phyloP scores from a whole-genome alignment of 2,329 filamentous ascomycete genomes.

The Xylaria sp. region DNA sequence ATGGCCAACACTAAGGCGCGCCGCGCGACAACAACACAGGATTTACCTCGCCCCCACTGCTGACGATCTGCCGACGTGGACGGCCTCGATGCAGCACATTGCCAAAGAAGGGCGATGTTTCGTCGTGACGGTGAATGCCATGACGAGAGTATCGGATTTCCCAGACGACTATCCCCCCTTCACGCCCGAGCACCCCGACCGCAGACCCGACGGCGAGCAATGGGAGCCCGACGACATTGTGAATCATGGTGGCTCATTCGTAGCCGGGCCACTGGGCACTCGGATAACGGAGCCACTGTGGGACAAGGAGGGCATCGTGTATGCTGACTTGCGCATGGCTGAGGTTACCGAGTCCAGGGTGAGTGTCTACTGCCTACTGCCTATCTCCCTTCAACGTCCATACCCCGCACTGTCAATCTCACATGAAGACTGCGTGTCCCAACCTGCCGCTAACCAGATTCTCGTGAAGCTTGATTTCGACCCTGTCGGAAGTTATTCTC shows the following conservation, averaged over 20 bases:
- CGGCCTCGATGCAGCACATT: conserved; percentile 40
- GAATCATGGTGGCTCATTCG: conserved; percentile 37
- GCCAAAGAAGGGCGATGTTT: conserved; percentile 43
- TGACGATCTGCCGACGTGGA: conserved; percentile 34
- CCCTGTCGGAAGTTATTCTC: conserved; percentile 37
- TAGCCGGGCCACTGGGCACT: conserved; percentile 37
- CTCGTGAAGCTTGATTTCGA: conserved; percentile 36
- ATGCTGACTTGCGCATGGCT: conserved; percentile 33
- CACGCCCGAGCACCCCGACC: conserved; percentile 34
- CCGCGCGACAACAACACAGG: conserved; percentile 17
- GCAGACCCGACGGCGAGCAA: conserved; percentile 34
- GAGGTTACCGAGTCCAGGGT: conserved; percentile 36
- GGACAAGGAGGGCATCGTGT: conserved; percentile 37
- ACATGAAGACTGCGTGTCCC: too few species aligned
- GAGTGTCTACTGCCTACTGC: conserved; percentile 8
- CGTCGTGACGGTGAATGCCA: conserved; percentile 38
- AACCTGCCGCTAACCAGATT: too few species aligned
- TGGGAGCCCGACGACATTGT: conserved; percentile 37
- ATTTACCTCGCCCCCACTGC: conserved; percentile 33
- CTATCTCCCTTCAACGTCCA: background rate
- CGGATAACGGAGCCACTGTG: conserved; percentile 37
- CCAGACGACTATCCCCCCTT: conserved; percentile 40
- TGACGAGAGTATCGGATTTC: conserved; percentile 39
- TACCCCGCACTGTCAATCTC: background rate
- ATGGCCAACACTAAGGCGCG: background rate